Conservation (phyloP, 2,329 filamentous ascomycete genomes). For the Xylaria sp. region DNA sequence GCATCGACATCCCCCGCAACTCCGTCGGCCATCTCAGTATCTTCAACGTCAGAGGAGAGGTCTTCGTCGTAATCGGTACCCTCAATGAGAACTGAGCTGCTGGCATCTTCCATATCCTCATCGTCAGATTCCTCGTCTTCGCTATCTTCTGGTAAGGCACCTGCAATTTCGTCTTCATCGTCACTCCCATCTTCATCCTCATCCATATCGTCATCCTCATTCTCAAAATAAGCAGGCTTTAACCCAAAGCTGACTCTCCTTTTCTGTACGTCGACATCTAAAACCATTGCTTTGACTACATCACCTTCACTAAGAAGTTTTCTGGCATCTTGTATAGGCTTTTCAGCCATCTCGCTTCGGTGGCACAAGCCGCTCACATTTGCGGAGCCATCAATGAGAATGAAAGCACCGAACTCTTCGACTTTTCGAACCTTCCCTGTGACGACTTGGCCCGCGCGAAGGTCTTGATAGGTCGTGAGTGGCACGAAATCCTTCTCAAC, state of each 20-base stretch:
- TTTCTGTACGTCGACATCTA: slow-evolving; percentile 80
- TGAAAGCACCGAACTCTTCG: slow-evolving; percentile 94
- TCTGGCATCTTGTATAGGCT: slow-evolving; percentile 81
- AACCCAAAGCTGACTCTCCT: slow-evolving; percentile 88
- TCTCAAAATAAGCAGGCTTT: slow-evolving; percentile 90
- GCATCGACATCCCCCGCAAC: slow-evolving; percentile 57
- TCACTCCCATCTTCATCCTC: slow-evolving; percentile 53
- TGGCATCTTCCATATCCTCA: slow-evolving; percentile 59
- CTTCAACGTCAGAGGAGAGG: slow-evolving; percentile 57
- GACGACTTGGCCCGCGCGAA: slow-evolving; percentile 82
- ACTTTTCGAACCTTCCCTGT: slow-evolving; percentile 94
- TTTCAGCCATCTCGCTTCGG: slow-evolving; percentile 89
- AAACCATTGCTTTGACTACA: slow-evolving; percentile 88
- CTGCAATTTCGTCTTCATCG: slow-evolving; percentile 59
- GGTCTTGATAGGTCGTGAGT: slow-evolving; percentile 77
- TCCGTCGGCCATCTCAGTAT: slow-evolving; percentile 57
- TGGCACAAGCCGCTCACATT: slow-evolving; percentile 96
- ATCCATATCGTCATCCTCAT: slow-evolving; percentile 65
- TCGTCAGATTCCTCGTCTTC: slow-evolving; percentile 56
- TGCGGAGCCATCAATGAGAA: slow-evolving; percentile 85
- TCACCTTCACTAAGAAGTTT: slow-evolving; percentile 93
- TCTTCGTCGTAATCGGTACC: slow-evolving; percentile 57
- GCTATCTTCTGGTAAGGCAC: slow-evolving; percentile 53
- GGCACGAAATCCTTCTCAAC: slow-evolving; percentile 83
- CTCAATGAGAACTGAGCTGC: slow-evolving; percentile 58